A percentile compares a stretch with the other conserved stretches of the same genome.
Evolutionary conservation across 768 basidiomycete species (phyloP).

Genomic region (Hericium rajendrae): DNA sequence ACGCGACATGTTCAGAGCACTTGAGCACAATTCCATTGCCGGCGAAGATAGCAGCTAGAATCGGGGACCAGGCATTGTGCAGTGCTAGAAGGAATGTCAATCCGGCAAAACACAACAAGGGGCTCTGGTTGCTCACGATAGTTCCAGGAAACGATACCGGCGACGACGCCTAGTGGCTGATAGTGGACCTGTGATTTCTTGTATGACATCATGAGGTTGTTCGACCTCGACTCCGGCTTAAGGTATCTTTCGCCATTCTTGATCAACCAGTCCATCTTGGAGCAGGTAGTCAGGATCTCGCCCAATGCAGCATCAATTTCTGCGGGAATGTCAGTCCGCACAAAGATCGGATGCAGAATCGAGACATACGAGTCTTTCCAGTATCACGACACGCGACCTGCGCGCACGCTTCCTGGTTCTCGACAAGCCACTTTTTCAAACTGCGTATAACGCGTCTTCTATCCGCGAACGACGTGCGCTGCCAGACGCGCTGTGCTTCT

Average conservation of each 20-base stretch:
- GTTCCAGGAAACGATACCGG: constrained; percentile 92
- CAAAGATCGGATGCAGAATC: not conserved
- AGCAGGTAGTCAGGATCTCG: constrained; percentile 90
- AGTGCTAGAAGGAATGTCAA: constrained; percentile 44
- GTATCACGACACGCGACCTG: constrained; percentile 88
- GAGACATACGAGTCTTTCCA: constrained; percentile 78
- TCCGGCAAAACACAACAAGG: not conserved
- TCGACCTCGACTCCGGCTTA: constrained; percentile 58
- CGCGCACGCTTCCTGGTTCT: constrained; percentile 81
- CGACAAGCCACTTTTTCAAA: constrained; percentile 85
- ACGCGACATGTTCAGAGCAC: constrained; percentile 86
- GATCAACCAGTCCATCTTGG: constrained; percentile 90
- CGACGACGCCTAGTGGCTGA: constrained; percentile 88
- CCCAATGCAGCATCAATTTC: constrained; percentile 92
- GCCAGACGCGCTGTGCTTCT: constrained; percentile 66
- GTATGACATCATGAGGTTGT: constrained; percentile 61
- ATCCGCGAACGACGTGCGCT: constrained; percentile 63
- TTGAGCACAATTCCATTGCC: constrained; percentile 89
- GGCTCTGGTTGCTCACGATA: constrained; percentile 53
- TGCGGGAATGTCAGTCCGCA: constrained; percentile 21
- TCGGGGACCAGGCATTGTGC: constrained; percentile 92
- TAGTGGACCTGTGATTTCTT: constrained; percentile 75
- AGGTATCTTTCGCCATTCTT: constrained; percentile 75
- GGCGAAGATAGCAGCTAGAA: constrained; percentile 82
- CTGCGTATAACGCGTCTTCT: constrained; percentile 79